Base-by-base conservation (phyloP, 495 filamentous ascomycete genomes). In the Xylaria flabelliformis region DNA sequence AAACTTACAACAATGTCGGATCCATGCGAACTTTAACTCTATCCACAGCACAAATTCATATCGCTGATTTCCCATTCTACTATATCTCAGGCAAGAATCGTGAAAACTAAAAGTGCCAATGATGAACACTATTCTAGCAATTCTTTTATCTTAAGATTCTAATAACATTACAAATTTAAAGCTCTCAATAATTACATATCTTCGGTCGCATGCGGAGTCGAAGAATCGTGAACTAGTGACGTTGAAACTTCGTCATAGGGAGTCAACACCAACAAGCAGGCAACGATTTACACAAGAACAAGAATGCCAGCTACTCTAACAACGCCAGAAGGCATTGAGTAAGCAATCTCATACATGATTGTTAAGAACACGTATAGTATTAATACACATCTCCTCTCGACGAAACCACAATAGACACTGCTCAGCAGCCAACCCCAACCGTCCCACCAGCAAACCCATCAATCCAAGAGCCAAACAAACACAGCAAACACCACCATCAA, bases 191-290 rank as follows among this genome's bases (percentile, higher is more conserved):
- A 3, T 4, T 15, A 24, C 10, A 9, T 7, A 26, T 10, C 3
- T 4, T 1, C 21, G 51, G 51, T 29, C 24, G 10, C 5, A 59
- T 36, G 44, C 42, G 63, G 44, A n/a, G 63, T 26, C 44, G 51
- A 34, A 51, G 1, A 15, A 4, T 24, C 19, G 6, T 36, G 42
- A 39, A 8, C 13, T 19, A 6, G 44, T 66, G 64, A 66, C 44
- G 64, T 66, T 15, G 44, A 5, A 17, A 36, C 64, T 9, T 51
- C 64, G 46, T 66, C 64, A 66, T 66, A 50, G 63, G 21, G 9
- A 7, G 36, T 24, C 41, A 24, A 19, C 39, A 34, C 39, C 21
- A n/a, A 51, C 64, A 21, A 66, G 42, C 15, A 39, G 26, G 64
- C 46, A n/a, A 66, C 19, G 19, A 36, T 46, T 41, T 21, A 24